phyloP scores from a whole-genome alignment of 495 filamentous ascomycete species.

The Talaromyces nanjingensis region DNA sequence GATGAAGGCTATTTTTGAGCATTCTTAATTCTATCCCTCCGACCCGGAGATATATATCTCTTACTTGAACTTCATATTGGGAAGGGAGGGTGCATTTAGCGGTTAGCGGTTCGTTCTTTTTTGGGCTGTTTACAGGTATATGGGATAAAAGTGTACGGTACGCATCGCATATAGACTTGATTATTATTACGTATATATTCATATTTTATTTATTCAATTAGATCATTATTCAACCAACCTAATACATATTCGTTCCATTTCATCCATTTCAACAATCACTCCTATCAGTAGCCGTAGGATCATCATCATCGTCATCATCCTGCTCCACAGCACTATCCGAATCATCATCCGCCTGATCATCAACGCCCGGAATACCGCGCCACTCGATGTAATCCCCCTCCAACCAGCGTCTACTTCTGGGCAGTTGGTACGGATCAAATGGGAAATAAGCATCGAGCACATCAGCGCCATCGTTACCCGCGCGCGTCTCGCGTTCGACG shows the following conservation, averaged over 20 bases:
- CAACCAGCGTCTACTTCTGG: constrained; percentile 77
- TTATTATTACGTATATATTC: not conserved
- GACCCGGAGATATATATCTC: too few species aligned
- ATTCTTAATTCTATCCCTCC: constrained; percentile 11
- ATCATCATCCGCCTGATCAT: constrained; percentile 50
- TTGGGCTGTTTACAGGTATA: not conserved
- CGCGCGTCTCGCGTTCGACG: constrained; percentile 56
- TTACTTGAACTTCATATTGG: too few species aligned
- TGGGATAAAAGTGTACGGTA: not conserved
- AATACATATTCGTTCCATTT: too few species aligned
- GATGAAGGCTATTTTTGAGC: constrained; percentile 37
- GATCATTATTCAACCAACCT: too few species aligned
- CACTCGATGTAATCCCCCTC: constrained; percentile 79
- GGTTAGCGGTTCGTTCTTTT: not conserved
- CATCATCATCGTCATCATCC: constrained; percentile 24
- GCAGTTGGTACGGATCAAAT: constrained; percentile 91
- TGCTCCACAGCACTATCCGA: constrained; percentile 35
- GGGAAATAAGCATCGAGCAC: constrained; percentile 91
- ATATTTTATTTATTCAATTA: too few species aligned
- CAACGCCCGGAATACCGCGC: constrained; percentile 67
- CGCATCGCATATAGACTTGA: not conserved
- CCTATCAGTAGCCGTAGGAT: constrained; percentile 33
- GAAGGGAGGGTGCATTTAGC: not conserved
- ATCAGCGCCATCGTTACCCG: constrained; percentile 58
- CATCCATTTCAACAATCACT: constrained; percentile 10